Evolutionary conservation across 495 filamentous ascomycete genomes (phyloP).

Genomic region (Annulohypoxylon nitens): DNA sequence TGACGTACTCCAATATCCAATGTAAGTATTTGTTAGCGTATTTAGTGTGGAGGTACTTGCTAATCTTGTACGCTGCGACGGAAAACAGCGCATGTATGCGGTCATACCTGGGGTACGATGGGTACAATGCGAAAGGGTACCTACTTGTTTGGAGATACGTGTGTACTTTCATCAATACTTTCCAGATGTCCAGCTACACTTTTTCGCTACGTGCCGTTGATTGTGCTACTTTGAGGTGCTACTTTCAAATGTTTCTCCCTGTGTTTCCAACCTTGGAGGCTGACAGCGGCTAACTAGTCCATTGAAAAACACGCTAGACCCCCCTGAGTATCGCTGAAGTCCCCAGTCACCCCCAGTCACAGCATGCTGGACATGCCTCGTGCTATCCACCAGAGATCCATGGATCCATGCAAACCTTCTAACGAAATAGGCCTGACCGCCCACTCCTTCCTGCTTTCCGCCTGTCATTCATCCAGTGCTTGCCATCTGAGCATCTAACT

Average conservation of each 20-base stretch:
- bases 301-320: background rate
- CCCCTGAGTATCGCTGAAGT: constrained; percentile 7
- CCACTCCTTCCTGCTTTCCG: constrained; percentile 18
- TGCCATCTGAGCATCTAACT: background rate
- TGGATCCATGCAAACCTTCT: background rate
- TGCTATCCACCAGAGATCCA: background rate
- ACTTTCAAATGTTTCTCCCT: no score
- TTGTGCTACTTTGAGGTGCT: background rate
- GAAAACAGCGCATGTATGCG: constrained; percentile 34
- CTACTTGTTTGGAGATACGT: constrained; percentile 13
- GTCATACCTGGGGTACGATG: constrained; percentile 14
- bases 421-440: constrained; percentile 21
- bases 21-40: background rate
- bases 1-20: constrained; percentile 37
- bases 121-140: constrained; percentile 11
- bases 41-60: constrained; percentile 8
- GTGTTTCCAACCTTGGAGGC: background rate
- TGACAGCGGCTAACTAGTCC: constrained; percentile 15
- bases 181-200: no score
- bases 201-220: background rate
- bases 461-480: background rate
- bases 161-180: background rate
- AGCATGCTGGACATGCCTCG: background rate
- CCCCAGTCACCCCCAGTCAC: background rate
- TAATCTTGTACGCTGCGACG: constrained; percentile 20